Conservation (phyloP, 2,329 filamentous ascomycete species). For the Zasmidium angulare region DNA sequence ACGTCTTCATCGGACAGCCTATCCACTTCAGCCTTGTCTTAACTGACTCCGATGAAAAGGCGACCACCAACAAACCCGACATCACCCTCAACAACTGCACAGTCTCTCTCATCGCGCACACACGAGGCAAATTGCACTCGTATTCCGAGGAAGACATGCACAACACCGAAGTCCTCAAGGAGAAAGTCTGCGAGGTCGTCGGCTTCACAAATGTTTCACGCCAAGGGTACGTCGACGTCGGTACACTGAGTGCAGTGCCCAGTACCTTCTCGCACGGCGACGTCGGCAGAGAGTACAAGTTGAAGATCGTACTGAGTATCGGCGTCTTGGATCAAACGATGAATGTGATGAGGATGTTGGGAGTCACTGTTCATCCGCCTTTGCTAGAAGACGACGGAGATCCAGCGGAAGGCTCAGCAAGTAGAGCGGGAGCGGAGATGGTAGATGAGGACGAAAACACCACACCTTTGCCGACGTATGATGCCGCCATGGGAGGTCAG, state of each 20-base stretch:
- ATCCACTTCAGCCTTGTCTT: constrained; percentile 9
- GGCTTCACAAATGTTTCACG: not conserved
- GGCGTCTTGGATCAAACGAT: not conserved
- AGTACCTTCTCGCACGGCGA: constrained; percentile 3
- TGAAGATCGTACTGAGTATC: constrained; percentile 3
- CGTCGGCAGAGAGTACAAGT: constrained; percentile 4
- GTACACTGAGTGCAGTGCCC: not conserved
- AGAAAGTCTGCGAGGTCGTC: not conserved
- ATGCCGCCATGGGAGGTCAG: not conserved
- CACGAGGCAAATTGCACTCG: not conserved
- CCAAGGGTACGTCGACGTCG: not conserved
- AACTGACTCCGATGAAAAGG: not conserved
- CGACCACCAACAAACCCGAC: constrained; percentile 6
- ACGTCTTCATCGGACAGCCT: constrained; percentile 14
- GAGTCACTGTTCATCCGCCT: constrained; percentile 6
- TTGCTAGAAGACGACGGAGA: not conserved
- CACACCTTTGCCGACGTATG: constrained; percentile 1
- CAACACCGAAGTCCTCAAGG: not conserved
- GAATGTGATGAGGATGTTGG: not conserved
- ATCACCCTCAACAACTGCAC: constrained; percentile 2
- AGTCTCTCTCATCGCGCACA: constrained; percentile 2
- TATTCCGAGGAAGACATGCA: not conserved
- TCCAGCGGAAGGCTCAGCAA: not conserved
- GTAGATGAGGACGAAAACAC: not conserved
- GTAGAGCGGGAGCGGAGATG: not conserved